phyloP scores from a whole-genome alignment of 2,329 filamentous ascomycete species.

The Aspergillus calidoustus region DNA sequence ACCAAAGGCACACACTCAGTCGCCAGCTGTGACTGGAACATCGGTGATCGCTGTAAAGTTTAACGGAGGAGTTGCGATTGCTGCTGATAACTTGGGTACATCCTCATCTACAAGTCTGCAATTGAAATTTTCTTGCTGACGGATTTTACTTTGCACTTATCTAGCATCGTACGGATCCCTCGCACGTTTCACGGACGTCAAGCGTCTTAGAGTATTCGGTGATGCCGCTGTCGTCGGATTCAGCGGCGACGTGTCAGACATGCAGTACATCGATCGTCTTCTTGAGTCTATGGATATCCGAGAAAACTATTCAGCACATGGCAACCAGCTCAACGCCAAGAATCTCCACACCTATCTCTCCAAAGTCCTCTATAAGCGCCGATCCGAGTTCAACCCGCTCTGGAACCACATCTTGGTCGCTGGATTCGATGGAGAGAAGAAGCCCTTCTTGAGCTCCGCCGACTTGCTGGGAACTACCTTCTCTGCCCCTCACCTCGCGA shows the following conservation, averaged over 20 bases:
- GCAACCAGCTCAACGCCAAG: constrained; percentile 74
- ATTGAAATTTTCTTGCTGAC: not conserved
- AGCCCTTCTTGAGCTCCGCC: constrained; percentile 88
- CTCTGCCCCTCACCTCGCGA: constrained; percentile 83
- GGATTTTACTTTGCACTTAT: not conserved
- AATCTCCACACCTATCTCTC: constrained; percentile 96
- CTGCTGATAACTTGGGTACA: constrained; percentile 91
- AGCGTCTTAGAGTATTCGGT: constrained; percentile 90
- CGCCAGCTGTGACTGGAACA: constrained; percentile 92
- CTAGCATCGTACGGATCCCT: constrained; percentile 95
- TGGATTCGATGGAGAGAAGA: constrained; percentile 76
- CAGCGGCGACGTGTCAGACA: constrained; percentile 96
- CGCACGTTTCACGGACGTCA: constrained; percentile 94
- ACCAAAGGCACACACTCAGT: constrained; percentile 86
- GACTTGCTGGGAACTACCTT: constrained; percentile 95
- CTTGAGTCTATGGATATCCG: constrained; percentile 83
- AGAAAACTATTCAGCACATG: constrained; percentile 75
- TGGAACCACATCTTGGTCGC: constrained; percentile 96
- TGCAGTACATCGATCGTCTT: constrained; percentile 96
- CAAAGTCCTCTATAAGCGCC: constrained; percentile 94
- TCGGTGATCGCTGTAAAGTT: constrained; percentile 96
- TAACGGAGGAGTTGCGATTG: constrained; percentile 94
- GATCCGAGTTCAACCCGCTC: constrained; percentile 92
- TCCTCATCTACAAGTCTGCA: constrained; percentile 23
- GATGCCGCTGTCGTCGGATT: constrained; percentile 85